Conservation (phyloP, 2,329 filamentous ascomycete genomes). For the Pleomassaria siparia region DNA sequence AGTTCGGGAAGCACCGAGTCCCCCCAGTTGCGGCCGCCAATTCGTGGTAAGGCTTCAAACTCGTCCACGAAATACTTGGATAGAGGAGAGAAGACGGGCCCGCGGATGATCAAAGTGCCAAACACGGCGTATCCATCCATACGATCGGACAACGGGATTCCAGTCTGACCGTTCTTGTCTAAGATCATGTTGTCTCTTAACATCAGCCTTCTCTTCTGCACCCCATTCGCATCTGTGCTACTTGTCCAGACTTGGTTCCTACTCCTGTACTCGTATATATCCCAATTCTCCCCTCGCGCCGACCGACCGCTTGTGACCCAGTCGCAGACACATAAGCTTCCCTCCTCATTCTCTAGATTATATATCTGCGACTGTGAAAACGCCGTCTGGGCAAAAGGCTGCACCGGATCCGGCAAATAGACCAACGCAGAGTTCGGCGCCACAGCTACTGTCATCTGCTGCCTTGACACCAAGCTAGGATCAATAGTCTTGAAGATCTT, state of each 20-base stretch:
- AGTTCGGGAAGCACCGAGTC: constrained; percentile 42
- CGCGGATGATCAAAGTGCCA: constrained; percentile 82
- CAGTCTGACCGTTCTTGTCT: constrained; percentile 50
- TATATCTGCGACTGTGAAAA: constrained; percentile 87
- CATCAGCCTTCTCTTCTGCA: constrained; percentile 60
- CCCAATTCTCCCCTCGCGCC: constrained; percentile 88
- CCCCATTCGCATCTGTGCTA: constrained; percentile 16
- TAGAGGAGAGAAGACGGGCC: constrained; percentile 66
- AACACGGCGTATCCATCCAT: constrained; percentile 78
- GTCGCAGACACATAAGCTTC: constrained; percentile 76
- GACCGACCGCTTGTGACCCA: constrained; percentile 90
- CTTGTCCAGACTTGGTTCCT: constrained; percentile 81
- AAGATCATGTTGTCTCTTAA: constrained; percentile 85
- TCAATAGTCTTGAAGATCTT: constrained; percentile 86
- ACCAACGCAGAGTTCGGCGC: constrained; percentile 55
- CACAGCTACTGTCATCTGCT: constrained; percentile 53
- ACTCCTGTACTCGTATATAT: constrained; percentile 74
- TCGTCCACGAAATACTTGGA: constrained; percentile 76
- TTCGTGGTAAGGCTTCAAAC: constrained; percentile 75
- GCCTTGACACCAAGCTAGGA: constrained; percentile 48
- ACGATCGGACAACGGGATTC: constrained; percentile 44
- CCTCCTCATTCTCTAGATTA: constrained; percentile 51
- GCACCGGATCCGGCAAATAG: constrained; percentile 85
- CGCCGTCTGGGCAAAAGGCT: constrained; percentile 81
- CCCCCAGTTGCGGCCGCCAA: constrained; percentile 79